Evolutionary conservation across 1,284 basidiomycete genomes (phyloP).

Genomic region (Leccinum solheimii): DNA sequence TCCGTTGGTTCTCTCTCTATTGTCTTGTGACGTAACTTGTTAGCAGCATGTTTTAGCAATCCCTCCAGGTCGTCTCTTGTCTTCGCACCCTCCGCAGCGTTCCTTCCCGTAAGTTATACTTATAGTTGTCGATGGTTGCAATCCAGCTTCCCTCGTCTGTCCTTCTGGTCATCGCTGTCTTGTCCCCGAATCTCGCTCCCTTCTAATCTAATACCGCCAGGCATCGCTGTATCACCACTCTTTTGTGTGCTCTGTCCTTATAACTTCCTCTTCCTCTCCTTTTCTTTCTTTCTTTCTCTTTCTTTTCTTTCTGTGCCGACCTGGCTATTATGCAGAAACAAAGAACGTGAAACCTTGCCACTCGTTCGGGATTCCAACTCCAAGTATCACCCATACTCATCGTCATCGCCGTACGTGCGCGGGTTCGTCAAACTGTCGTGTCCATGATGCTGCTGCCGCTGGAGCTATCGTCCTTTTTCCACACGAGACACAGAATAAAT

Average conservation of each 20-base stretch:
- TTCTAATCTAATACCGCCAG: constrained; percentile 22
- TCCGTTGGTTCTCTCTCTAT: constrained; percentile 14
- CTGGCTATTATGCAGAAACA: constrained; percentile 3
- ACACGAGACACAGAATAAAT: background rate
- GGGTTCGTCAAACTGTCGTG: background rate
- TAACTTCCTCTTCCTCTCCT: background rate
- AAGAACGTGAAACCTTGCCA: constrained; percentile 15
- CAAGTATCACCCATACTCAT: background rate
- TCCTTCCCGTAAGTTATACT: constrained; percentile 9
- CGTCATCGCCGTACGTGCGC: background rate
- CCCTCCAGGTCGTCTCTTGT: constrained; percentile 6
- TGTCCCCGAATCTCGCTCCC: background rate
- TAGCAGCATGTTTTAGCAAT: constrained; percentile 14
- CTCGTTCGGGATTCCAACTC: constrained; percentile 9
- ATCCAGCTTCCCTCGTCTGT: background rate
- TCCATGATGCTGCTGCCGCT: background rate
- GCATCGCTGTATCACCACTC: constrained; percentile 31
- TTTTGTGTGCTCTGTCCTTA: constrained; percentile 11
- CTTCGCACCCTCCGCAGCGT: constrained; percentile 5
- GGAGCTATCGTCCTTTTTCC: background rate
- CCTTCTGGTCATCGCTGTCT: constrained; percentile 1
- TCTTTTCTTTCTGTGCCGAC: constrained; percentile 14
- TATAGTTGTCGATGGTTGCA: constrained; percentile 18
- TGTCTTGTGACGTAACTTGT: constrained; percentile 12
- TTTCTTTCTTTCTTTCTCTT: constrained; percentile 1